Percentiles rank a stretch among this genome's conserved stretches.
Conservation (phyloP, 2,329 filamentous ascomycete species). For the Colletotrichum chlorophyti region DNA sequence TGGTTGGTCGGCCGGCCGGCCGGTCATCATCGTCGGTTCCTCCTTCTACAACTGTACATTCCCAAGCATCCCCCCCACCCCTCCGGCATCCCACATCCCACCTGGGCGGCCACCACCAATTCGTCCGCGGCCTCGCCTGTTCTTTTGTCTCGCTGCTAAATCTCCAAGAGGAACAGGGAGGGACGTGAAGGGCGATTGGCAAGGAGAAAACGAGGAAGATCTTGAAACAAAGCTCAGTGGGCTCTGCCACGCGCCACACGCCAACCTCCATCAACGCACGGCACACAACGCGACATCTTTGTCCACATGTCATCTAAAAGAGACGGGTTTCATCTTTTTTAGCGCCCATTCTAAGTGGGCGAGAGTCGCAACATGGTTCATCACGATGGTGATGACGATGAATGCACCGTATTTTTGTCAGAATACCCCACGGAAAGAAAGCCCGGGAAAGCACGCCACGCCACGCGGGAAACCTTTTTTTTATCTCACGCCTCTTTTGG, state of each 20-base stretch:
- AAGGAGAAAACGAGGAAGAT: slow-evolving; percentile 9
- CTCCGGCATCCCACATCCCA: slow-evolving; percentile 21
- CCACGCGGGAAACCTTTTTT: slow-evolving; percentile 21
- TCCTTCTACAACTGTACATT: too few species aligned
- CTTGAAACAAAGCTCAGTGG: slow-evolving; percentile 18
- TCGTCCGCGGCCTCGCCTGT: too few species aligned
- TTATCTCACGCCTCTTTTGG: slow-evolving; percentile 6
- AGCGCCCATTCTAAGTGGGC: slow-evolving; percentile 10
- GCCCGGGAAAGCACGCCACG: too few species aligned
- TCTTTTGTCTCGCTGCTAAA: not conserved
- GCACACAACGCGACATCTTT: not conserved
- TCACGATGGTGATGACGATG: too few species aligned
- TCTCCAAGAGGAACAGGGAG: not conserved
- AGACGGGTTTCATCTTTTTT: slow-evolving; percentile 27
- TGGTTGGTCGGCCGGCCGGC: too few species aligned
- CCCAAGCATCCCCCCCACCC: not conserved
- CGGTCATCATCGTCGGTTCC: too few species aligned
- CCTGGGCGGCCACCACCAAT: too few species aligned
- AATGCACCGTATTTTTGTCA: too few species aligned
- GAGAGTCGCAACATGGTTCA: too few species aligned
- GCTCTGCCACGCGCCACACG: not conserved
- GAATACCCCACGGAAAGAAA: too few species aligned
- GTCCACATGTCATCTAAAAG: slow-evolving; percentile 13
- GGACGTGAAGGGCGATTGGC: not conserved
- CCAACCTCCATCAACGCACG: not conserved